Percentiles rank a stretch among this genome's conserved stretches.
These are phyloP conservation scores for Phytophthora cryptogea DNA, from an alignment of 352 stramenopile genomes.

Conservation along the genomic window DNA sequence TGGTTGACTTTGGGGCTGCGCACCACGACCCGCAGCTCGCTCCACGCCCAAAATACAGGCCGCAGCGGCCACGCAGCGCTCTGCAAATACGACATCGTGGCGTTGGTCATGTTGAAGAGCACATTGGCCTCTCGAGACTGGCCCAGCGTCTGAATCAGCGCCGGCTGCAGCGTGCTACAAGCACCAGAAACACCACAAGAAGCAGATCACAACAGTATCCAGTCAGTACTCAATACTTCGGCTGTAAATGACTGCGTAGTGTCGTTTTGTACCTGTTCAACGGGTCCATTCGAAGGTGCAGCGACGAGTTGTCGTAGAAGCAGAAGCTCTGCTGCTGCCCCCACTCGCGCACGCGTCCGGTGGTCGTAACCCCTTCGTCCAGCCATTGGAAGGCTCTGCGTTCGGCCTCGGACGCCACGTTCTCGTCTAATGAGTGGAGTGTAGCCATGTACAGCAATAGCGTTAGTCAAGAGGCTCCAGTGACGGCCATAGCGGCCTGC, in stretches of 20 bases:
- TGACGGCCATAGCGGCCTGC: background rate
- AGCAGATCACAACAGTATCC: constrained; percentile 3
- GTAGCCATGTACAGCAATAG: constrained; percentile 5
- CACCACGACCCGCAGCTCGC: constrained; percentile 69
- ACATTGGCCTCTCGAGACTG: constrained; percentile 63
- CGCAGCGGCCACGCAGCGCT: constrained; percentile 60
- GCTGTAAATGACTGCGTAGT: background rate
- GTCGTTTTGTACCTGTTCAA: constrained; percentile 58
- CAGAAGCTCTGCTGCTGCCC: constrained; percentile 71
- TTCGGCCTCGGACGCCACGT: constrained; percentile 33
- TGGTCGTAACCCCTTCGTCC: constrained; percentile 52
- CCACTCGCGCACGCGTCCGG: constrained; percentile 50
- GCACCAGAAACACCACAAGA: background rate
- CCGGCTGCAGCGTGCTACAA: constrained; percentile 62
- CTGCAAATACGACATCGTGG: constrained; percentile 56
- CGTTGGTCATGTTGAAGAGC: constrained; percentile 57
- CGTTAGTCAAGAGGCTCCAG: constrained; percentile 1
- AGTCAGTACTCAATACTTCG: constrained; percentile 15
- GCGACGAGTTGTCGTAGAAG: constrained; percentile 77
- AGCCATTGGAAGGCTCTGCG: constrained; percentile 53
- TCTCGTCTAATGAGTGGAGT: constrained; percentile 16
- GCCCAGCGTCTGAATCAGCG: constrained; percentile 64
- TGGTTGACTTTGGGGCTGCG: constrained; percentile 48
- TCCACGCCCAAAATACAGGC: constrained; percentile 82
- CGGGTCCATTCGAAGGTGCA: constrained; percentile 71